Evolutionary conservation across 176 grass and related monocot species (phyloP).

Genomic region (Triticum timopheevii): DNA sequence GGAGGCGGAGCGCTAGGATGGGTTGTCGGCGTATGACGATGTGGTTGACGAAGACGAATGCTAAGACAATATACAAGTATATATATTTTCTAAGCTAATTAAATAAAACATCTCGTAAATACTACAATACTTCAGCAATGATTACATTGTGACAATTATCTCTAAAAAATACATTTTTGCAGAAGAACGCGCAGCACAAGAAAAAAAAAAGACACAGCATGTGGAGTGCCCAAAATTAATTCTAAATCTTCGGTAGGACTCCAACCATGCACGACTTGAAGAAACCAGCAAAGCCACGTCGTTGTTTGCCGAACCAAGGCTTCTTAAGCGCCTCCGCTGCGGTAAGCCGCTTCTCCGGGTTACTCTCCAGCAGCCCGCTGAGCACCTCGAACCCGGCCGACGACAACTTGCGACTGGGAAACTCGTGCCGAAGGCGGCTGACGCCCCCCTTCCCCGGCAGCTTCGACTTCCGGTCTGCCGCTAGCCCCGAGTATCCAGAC

Average conservation of each 20-base stretch:
- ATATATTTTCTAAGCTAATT: no score
- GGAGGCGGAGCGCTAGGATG: no score
- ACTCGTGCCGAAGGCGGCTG: neutral
- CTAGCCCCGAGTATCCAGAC: neutral
- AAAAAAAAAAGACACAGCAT: no score
- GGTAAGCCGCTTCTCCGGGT: neutral
- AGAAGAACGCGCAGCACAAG: no score
- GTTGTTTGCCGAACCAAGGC: neutral
- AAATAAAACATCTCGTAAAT: no score
- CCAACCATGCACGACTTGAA: neutral
- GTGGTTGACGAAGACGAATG: no score
- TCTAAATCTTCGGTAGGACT: neutral
- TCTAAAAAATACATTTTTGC: no score
- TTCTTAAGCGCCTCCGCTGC: neutral
- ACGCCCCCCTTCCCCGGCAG: rapidly evolving
- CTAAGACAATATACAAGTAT: no score
- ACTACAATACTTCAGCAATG: no score
- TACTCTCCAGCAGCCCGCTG: neutral
- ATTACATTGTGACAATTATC: no score
- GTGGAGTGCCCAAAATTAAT: neutral
- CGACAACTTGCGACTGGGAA: neutral
- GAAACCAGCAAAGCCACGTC: neutral
- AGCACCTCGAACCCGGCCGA: neutral
- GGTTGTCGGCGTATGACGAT: no score
- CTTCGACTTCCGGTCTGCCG: neutral